phyloP scores from a whole-genome alignment of 2,329 filamentous ascomycete species.

The Bretziella fagacearum region DNA sequence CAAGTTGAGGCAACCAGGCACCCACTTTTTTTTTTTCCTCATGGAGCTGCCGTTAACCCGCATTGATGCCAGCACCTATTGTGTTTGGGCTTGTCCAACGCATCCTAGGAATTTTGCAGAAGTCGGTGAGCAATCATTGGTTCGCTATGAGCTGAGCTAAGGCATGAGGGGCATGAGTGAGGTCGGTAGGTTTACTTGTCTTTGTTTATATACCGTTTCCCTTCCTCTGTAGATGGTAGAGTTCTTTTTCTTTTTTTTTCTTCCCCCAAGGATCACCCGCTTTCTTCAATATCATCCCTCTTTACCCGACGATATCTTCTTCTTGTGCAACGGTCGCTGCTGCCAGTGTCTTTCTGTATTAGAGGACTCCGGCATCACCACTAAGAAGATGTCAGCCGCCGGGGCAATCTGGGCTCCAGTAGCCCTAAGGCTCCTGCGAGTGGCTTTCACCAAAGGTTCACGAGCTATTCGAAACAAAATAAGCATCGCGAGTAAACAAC shows the following conservation, averaged over 20 bases:
- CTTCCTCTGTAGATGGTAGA: neutral
- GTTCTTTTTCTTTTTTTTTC: neutral
- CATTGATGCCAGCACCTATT: neutral
- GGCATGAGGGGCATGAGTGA: conserved; percentile 11
- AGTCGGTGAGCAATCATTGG: conserved; percentile 10
- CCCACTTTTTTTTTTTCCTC: neutral
- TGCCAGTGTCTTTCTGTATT: conserved; percentile 4
- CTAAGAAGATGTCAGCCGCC: conserved; percentile 34
- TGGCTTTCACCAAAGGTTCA: conserved; percentile 33
- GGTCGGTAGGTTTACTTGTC: conserved; percentile 3
- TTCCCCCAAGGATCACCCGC: neutral
- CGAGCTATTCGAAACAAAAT: conserved; percentile 35
- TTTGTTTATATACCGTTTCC: conserved; percentile 8
- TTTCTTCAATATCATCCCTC: neutral
- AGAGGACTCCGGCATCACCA: conserved; percentile 5
- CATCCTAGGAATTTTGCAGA: conserved; percentile 7
- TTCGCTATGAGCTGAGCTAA: conserved; percentile 5
- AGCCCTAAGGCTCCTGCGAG: conserved; percentile 36
- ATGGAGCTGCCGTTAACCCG: neutral
- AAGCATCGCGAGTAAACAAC: conserved; percentile 27
- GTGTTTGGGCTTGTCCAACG: conserved; percentile 1
- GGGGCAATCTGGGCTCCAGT: conserved; percentile 39
- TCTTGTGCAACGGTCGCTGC: conserved; percentile 6
- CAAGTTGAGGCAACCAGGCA: conserved; percentile 11
- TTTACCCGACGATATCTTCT: conserved; percentile 3